phyloP scores from a whole-genome alignment of 768 basidiomycete genomes.

The Coprinopsis marcescibilis region DNA sequence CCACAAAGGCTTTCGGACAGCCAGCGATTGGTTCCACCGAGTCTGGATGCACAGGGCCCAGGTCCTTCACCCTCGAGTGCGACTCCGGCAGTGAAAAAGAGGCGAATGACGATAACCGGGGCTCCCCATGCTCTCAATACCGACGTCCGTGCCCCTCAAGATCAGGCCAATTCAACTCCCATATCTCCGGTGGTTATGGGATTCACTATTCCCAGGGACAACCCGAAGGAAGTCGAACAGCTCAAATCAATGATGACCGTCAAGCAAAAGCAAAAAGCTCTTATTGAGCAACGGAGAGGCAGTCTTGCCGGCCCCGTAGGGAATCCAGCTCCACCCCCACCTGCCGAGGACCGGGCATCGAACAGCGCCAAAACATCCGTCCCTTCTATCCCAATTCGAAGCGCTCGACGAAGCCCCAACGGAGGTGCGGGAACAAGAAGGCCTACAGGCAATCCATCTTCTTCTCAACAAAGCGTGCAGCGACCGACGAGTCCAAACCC shows the following conservation, averaged over 20 bases:
- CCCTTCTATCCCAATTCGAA: slow-evolving; percentile 17
- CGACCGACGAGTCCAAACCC: slow-evolving; percentile 32
- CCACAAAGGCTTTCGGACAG: slow-evolving; percentile 17
- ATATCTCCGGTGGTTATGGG: slow-evolving; percentile 66
- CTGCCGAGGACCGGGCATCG: slow-evolving; percentile 23
- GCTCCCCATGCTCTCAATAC: slow-evolving; percentile 51
- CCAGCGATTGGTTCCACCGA: slow-evolving; percentile 19
- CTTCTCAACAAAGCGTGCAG: slow-evolving; percentile 13
- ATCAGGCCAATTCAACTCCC: slow-evolving; percentile 46
- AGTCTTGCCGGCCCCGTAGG: slow-evolving; percentile 40
- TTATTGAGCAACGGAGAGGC: slow-evolving; percentile 65
- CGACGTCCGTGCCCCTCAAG: slow-evolving; percentile 36
- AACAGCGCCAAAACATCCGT: slow-evolving; percentile 20
- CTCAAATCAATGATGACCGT: slow-evolving; percentile 55
- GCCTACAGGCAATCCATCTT: too few species aligned
- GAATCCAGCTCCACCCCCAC: slow-evolving; percentile 20
- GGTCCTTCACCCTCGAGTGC: slow-evolving; percentile 38
- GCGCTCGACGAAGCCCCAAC: slow-evolving; percentile 34
- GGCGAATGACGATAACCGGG: slow-evolving; percentile 68
- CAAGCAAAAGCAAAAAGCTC: slow-evolving; percentile 68
- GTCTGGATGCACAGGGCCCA: slow-evolving; percentile 15
- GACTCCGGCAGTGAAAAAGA: slow-evolving; percentile 51
- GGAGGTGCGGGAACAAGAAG: slow-evolving; percentile 25
- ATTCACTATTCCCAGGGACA: slow-evolving; percentile 53
- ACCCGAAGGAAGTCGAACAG: slow-evolving; percentile 53